These are phyloP conservation scores for Rubia occidens DNA, from an alignment of 305 asterid genomes.

Conservation along the genomic window DNA sequence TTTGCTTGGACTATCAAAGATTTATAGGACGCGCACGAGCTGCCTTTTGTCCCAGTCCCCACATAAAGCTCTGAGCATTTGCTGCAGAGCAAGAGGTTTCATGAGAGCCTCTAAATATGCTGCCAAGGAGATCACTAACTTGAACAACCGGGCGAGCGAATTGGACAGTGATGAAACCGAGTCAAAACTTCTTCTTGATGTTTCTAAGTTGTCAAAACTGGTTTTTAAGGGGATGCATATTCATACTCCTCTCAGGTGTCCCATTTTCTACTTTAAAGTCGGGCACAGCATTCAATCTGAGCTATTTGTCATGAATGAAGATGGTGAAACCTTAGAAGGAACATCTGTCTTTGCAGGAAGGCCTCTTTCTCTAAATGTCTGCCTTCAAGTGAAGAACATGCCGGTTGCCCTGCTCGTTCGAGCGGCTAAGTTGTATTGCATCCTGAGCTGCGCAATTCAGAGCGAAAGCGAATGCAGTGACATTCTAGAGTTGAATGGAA, in stretches of 20 bases:
- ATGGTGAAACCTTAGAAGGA: slow-evolving; percentile 38
- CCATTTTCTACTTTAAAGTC: slow-evolving; percentile 52
- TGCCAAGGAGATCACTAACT: slow-evolving; percentile 35
- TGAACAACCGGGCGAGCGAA: slow-evolving; percentile 30
- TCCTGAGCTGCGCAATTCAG: slow-evolving; percentile 35
- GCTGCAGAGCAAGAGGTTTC: slow-evolving; percentile 35
- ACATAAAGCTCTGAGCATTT: slow-evolving; percentile 26
- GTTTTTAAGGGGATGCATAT: slow-evolving; percentile 46
- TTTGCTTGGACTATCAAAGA: slow-evolving; percentile 43
- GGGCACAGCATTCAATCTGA: slow-evolving; percentile 59
- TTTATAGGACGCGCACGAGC: slow-evolving; percentile 21
- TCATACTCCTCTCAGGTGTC: slow-evolving; percentile 56
- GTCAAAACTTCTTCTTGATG: slow-evolving; percentile 25
- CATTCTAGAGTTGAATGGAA: slow-evolving; percentile 37
- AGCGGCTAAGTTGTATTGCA: slow-evolving; percentile 43
- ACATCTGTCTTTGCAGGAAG: slow-evolving; percentile 40
- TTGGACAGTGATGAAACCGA: slow-evolving; percentile 23
- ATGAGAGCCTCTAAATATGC: slow-evolving; percentile 48
- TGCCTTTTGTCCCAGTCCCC: slow-evolving; percentile 28
- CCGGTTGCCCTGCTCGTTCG: slow-evolving; percentile 25
- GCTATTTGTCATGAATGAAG: slow-evolving; percentile 53
- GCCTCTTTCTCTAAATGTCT: slow-evolving; percentile 44
- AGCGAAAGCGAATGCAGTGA: slow-evolving; percentile 34
- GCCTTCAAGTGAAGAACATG: slow-evolving; percentile 57
- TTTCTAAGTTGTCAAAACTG: slow-evolving; percentile 35